phyloP scores from a whole-genome alignment of 306 rosid genomes.

The Vigna radiata region DNA sequence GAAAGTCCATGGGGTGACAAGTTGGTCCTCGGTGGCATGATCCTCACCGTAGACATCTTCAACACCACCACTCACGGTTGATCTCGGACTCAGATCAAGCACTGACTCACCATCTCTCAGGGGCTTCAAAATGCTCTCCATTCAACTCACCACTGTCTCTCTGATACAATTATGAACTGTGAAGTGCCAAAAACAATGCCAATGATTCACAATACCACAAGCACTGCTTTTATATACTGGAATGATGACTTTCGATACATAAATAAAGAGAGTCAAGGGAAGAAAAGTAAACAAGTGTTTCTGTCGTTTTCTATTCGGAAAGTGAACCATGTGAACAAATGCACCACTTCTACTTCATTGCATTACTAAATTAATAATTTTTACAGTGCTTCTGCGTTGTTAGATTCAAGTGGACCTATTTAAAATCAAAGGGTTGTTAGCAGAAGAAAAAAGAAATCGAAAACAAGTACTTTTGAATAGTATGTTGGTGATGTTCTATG shows the following conservation, averaged over 20 bases:
- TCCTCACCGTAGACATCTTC: slow-evolving; percentile 82
- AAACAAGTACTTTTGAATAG: not conserved
- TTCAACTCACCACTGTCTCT: slow-evolving; percentile 14
- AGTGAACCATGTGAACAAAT: not conserved
- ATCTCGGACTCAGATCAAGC: slow-evolving; percentile 69
- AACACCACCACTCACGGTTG: slow-evolving; percentile 73
- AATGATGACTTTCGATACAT: not conserved
- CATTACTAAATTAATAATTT: not conserved
- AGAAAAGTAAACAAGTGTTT: not conserved
- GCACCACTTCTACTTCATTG: not conserved
- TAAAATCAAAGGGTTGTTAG: not conserved
- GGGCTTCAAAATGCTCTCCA: slow-evolving; percentile 69
- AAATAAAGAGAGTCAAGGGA: not conserved
- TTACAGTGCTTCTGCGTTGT: not conserved
- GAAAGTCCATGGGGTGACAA: slow-evolving; percentile 83
- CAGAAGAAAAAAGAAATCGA: not conserved
- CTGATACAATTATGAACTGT: not conserved
- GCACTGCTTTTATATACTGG: slow-evolving; percentile 2
- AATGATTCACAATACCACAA: slow-evolving; percentile 1
- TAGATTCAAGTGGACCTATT: not conserved
- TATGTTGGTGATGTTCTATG: not conserved
- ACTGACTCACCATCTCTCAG: slow-evolving; percentile 64
- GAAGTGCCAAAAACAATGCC: slow-evolving; percentile 2
- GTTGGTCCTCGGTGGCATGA: slow-evolving; percentile 75
- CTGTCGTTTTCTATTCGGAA: not conserved